These are phyloP conservation scores for Alternaria infectoria DNA, from an alignment of 2,329 filamentous ascomycete species.

Conservation along the genomic window DNA sequence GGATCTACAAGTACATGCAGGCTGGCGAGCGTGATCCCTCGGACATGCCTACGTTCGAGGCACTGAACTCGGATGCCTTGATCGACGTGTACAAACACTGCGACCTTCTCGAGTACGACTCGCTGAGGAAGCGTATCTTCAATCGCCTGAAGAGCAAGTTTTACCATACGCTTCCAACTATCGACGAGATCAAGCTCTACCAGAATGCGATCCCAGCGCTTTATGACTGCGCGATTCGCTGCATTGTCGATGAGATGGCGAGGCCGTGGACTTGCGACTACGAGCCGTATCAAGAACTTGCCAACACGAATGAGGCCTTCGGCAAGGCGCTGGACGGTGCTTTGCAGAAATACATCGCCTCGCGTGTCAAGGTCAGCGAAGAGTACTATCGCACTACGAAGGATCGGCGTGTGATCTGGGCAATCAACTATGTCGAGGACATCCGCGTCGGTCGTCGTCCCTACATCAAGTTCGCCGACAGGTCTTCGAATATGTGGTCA, in stretches of 20 bases:
- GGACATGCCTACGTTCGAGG: slow-evolving; percentile 11
- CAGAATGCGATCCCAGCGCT: slow-evolving; percentile 10
- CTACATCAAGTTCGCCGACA: background rate
- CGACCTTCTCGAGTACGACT: slow-evolving; percentile 20
- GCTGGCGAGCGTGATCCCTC: slow-evolving; percentile 19
- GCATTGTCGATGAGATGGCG: slow-evolving; percentile 11
- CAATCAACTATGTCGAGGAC: slow-evolving; percentile 1
- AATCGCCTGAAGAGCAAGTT: slow-evolving; percentile 12
- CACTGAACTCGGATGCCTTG: slow-evolving; percentile 16
- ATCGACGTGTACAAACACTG: slow-evolving; percentile 21
- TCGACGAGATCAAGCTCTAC: slow-evolving; percentile 16
- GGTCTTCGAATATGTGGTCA: background rate
- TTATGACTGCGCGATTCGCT: background rate
- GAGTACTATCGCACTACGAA: slow-evolving; percentile 9
- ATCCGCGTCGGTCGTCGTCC: background rate
- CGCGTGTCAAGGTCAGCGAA: slow-evolving; percentile 7
- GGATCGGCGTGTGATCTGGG: slow-evolving; percentile 1
- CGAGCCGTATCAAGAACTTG: slow-evolving; percentile 12
- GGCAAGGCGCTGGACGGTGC: background rate
- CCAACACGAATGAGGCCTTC: slow-evolving; percentile 7
- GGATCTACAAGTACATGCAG: slow-evolving; percentile 35
- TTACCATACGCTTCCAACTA: slow-evolving; percentile 7
- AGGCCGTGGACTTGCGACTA: slow-evolving; percentile 20
- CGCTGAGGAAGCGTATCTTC: slow-evolving; percentile 13
- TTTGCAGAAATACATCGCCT: slow-evolving; percentile 5